Evolutionary conservation across 2,329 filamentous ascomycete species (phyloP), one percentile per base, ranked within the genome.

Genomic region (Fusarium sp.): DNA sequence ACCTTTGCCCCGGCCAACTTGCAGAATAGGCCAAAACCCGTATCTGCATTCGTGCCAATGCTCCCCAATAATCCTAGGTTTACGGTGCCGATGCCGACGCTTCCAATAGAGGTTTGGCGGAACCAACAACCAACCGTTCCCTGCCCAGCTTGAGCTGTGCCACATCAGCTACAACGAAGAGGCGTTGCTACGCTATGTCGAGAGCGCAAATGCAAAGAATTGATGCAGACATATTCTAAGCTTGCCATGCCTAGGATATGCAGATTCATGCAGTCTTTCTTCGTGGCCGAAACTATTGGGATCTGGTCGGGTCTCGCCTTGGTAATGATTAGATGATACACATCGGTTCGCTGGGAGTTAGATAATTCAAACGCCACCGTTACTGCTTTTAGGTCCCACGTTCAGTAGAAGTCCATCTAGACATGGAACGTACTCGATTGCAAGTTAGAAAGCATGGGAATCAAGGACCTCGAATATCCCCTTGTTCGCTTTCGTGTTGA

Each of bases 291-390:
- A 48, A 53, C 53, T 58, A 62, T 61, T 47, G 58, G 48, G 56
- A 61, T 47, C 51, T 64, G 54, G 47, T 40, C 30, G 51, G 65
- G 56, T 63, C 54, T 72, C 44, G 56, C 47, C 52, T 30, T 38
- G 46, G 47, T 25, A 34, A 56, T 49, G 34, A 38, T 38, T n/a
- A 11, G 11, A n/a, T n/a, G 47, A 51, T 49, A 58, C 43, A 52
- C 27, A 62, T 55, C 58, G 46, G 32, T 64, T 49, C 52, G 43
- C 52, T 41, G 48, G 55, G 60, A 69, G 58, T 43, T 60, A 25
- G 59, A 52, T 52, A 75, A 75, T 65, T 46, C 41, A 75, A 58
- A 75, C 73, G 73, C 73, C 73, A 75, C 73, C 45, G 54, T 65
- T 48, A 52, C 63, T 60, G 53, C 55, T 70, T 65, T 67, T 57